These are phyloP conservation scores for Plasmodium blacklocki DNA, from an alignment of 169 alveolate genomes.

Conservation along the genomic window DNA sequence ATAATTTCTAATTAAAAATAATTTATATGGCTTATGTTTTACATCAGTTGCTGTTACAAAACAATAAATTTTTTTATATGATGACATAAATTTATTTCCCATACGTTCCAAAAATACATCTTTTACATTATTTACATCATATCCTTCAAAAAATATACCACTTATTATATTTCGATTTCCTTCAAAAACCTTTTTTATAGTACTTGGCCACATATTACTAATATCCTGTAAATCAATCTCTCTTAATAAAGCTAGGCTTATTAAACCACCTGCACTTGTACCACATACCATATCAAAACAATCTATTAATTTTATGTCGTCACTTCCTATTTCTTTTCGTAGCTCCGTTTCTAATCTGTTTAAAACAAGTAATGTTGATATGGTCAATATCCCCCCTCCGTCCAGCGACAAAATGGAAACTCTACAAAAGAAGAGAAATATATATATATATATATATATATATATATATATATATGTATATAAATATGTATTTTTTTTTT, in stretches of 20 bases:
- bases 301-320: slow-evolving; percentile 80
- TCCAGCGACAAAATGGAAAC: slow-evolving; percentile 87
- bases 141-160: slow-evolving; percentile 85
- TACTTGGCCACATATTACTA: slow-evolving; percentile 72
- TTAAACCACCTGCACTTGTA: slow-evolving; percentile 87
- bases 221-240: slow-evolving; percentile 81
- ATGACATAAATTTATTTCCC: slow-evolving; percentile 81
- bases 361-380: slow-evolving; percentile 80
- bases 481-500: background rate
- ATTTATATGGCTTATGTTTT: slow-evolving; percentile 82
- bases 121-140: slow-evolving; percentile 75
- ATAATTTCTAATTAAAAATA: slow-evolving; percentile 85
- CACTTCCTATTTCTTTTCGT: slow-evolving; percentile 77
- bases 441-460: no score
- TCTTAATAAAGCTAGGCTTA: slow-evolving; percentile 82
- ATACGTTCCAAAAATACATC: slow-evolving; percentile 75
- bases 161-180: slow-evolving; percentile 82
- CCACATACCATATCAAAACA: slow-evolving; percentile 86
- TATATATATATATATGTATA: no score
- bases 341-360: slow-evolving; percentile 82
- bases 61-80: slow-evolving; percentile 76
- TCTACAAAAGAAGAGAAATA: slow-evolving; percentile 26
- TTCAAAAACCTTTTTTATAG: slow-evolving; percentile 79
- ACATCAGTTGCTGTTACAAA: slow-evolving; percentile 87
- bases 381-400: slow-evolving; percentile 86